These are phyloP conservation scores for Silybum marianum DNA, from an alignment of 129 eudicot genomes.

Conservation along the genomic window DNA sequence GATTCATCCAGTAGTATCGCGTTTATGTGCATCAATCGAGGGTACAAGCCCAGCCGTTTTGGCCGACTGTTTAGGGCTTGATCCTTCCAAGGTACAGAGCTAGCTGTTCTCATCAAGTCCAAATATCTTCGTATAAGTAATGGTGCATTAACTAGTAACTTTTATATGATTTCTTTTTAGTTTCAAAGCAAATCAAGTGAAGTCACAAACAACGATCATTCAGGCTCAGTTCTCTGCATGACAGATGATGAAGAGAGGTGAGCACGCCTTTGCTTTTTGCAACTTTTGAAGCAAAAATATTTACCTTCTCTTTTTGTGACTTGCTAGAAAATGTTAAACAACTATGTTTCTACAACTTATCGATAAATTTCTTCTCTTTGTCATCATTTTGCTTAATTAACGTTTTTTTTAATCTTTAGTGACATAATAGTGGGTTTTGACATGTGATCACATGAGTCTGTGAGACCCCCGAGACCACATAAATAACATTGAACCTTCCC, in stretches of 20 bases:
- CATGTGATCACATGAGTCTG: no score
- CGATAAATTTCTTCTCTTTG: no score
- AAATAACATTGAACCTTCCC: no score
- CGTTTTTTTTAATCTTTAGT: no score
- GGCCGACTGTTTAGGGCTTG: slow-evolving; percentile 99
- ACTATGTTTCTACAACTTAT: neutral
- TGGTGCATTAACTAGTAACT: neutral
- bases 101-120: slow-evolving; percentile 12
- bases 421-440: no score
- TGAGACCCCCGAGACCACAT: no score
- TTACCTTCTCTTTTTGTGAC: neutral
- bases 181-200: slow-evolving; percentile 87
- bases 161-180: slow-evolving; percentile 32
- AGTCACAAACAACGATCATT: slow-evolving; percentile 53
- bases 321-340: neutral
- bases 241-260: slow-evolving; percentile 92
- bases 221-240: slow-evolving; percentile 58
- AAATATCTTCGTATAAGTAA: neutral
- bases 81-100: slow-evolving; percentile 80
- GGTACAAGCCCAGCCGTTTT: slow-evolving; percentile 95
- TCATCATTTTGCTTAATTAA: no score
- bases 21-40: slow-evolving; percentile 94
- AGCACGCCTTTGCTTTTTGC: neutral
- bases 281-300: neutral
- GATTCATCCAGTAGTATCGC: slow-evolving; percentile 99